Conservation (phyloP, 208 protist genomes). For the Lotmaria passim region DNA sequence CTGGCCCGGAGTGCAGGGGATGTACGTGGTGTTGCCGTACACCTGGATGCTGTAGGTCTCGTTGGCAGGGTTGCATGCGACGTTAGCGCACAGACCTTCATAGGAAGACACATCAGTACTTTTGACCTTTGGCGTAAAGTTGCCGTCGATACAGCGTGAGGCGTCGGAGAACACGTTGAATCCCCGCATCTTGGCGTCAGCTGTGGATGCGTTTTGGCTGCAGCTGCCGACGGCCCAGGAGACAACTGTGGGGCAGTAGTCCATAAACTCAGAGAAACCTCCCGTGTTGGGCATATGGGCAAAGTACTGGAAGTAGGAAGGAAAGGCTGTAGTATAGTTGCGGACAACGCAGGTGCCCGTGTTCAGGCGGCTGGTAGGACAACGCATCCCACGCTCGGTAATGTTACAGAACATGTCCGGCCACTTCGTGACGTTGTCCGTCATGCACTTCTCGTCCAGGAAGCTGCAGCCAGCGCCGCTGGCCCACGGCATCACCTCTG, state of each 20-base stretch:
- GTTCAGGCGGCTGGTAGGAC: constrained; percentile 33
- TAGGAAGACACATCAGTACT: background rate
- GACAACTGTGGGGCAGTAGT: constrained; percentile 59
- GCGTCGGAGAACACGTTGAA: constrained; percentile 18
- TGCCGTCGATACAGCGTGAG: constrained; percentile 22
- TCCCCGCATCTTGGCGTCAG: background rate
- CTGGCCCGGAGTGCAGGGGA: background rate
- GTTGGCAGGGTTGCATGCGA: background rate
- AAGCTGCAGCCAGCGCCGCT: constrained; percentile 63
- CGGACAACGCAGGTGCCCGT: constrained; percentile 38
- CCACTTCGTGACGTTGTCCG: constrained; percentile 31
- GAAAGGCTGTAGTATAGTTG: background rate
- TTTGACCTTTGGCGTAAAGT: background rate
- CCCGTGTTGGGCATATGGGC: constrained; percentile 7
- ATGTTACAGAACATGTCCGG: constrained; percentile 59
- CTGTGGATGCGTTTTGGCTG: background rate
- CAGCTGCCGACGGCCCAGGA: constrained; percentile 27
- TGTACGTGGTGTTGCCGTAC: background rate
- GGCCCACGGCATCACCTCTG: constrained; percentile 78
- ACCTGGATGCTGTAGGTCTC: constrained; percentile 6
- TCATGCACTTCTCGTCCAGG: constrained; percentile 47
- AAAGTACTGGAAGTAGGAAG: constrained; percentile 63
- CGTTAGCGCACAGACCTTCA: background rate
- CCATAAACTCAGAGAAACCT: constrained; percentile 35
- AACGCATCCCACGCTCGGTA: constrained; percentile 12